Percentiles rank a stretch among this genome's conserved stretches.
These are phyloP conservation scores for Quercus ilex DNA, from an alignment of 306 rosid species.

Conservation along the genomic window DNA sequence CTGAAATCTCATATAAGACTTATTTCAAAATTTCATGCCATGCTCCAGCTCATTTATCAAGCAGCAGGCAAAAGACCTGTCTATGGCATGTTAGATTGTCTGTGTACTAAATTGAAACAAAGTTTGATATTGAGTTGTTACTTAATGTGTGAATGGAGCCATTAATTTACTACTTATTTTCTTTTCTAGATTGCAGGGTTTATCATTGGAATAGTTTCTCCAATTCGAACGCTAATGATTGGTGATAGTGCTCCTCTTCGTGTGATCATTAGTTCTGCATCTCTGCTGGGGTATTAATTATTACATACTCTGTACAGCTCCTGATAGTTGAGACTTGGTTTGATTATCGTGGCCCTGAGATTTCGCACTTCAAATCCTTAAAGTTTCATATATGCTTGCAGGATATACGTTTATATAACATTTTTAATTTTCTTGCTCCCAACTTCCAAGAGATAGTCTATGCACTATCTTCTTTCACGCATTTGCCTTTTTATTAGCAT, in stretches of 20 bases:
- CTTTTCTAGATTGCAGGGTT: constrained; percentile 36
- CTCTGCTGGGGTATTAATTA: constrained; percentile 39
- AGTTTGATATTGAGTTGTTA: neutral
- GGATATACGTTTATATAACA: neutral
- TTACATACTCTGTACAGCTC: neutral
- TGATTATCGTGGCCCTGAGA: neutral
- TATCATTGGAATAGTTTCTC: constrained; percentile 35
- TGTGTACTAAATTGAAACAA: too few relatives aligned
- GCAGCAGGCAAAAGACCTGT: too few relatives aligned
- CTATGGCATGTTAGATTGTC: too few relatives aligned
- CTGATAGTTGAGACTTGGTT: neutral
- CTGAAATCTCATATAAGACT: too few relatives aligned
- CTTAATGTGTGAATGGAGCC: neutral
- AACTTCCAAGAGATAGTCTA: neutral
- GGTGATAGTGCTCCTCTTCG: constrained; percentile 30
- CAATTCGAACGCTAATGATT: constrained; percentile 23
- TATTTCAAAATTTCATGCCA: too few relatives aligned
- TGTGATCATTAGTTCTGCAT: constrained; percentile 33
- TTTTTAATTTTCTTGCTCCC: neutral
- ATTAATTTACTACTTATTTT: neutral
- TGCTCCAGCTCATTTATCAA: too few relatives aligned
- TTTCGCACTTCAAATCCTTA: neutral
- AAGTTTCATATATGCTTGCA: neutral
- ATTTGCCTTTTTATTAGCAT: neutral
- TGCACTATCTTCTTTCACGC: too few relatives aligned